phyloP scores from a whole-genome alignment of 139 green algal genomes.

The Chlorella sp. region DNA sequence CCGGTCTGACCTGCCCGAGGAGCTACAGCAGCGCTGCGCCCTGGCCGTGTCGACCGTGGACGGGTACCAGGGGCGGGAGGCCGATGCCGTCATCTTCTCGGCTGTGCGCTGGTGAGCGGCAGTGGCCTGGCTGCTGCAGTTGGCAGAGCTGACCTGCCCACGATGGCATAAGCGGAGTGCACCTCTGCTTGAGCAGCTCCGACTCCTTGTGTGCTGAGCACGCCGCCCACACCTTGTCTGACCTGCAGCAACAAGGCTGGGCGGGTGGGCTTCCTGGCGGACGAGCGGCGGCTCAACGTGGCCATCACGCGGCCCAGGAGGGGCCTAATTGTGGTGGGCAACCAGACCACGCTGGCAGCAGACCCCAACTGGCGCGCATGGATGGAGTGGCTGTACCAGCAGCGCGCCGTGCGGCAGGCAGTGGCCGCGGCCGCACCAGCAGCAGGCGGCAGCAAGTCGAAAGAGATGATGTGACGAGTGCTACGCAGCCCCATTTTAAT shows the following conservation, averaged over 20 bases:
- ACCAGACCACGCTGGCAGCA: constrained; percentile 48
- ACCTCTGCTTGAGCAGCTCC: too few relatives aligned
- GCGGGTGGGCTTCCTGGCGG: constrained; percentile 86
- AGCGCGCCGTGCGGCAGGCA: not conserved
- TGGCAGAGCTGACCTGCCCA: too few relatives aligned
- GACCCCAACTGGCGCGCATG: constrained; percentile 22
- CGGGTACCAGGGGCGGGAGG: constrained; percentile 91
- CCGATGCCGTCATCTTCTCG: constrained; percentile 91
- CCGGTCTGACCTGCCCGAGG: not conserved
- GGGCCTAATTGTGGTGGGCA: constrained; percentile 81
- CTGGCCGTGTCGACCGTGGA: constrained; percentile 47
- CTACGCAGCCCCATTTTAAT: not conserved
- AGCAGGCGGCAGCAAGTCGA: not conserved
- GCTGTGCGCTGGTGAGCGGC: constrained; percentile 76
- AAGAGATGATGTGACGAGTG: too few relatives aligned
- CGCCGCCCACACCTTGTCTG: too few relatives aligned
- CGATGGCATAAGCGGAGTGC: too few relatives aligned
- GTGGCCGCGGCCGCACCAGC: not conserved
- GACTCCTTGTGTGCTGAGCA: too few relatives aligned
- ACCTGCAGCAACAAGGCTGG: constrained; percentile 61
- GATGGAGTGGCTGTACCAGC: constrained; percentile 14
- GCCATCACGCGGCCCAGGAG: constrained; percentile 86
- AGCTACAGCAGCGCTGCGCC: not conserved
- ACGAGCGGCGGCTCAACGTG: constrained; percentile 92
- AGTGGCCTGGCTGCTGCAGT: not conserved